Evolutionary conservation across 1,139 yeast species (phyloP).

Genomic region (Arxiozyma slooffiae): DNA sequence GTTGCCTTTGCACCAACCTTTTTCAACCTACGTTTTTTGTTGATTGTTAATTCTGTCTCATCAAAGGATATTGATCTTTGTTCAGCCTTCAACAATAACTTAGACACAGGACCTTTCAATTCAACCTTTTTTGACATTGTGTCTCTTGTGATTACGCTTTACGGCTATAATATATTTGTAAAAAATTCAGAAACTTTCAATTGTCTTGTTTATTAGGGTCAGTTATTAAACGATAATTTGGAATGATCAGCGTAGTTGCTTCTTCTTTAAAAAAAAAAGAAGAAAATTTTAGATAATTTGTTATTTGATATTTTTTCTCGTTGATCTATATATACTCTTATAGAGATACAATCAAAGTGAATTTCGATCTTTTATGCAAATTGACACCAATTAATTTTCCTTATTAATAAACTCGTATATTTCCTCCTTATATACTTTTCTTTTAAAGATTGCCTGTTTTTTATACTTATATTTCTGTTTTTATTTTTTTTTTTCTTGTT

Average conservation of each 20-base stretch:
- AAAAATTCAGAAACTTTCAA: not conserved
- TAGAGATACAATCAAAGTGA: not conserved
- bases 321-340: too few species aligned
- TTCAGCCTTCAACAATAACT: conserved; percentile 5
- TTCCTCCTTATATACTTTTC: too few species aligned
- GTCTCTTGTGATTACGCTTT: not conserved
- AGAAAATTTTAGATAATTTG: too few species aligned
- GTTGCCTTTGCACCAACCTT: conserved; percentile 1
- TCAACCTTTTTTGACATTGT: not conserved
- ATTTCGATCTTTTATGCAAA: not conserved
- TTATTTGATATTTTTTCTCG: too few species aligned
- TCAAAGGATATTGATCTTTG: conserved; percentile 11
- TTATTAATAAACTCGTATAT: too few species aligned
- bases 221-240: too few species aligned
- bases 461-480: not conserved
- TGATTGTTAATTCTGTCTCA: conserved; percentile 8
- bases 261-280: not conserved
- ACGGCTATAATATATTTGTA: not conserved
- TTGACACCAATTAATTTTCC: not conserved
- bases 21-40: conserved; percentile 7
- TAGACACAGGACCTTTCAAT: not conserved
- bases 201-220: not conserved
- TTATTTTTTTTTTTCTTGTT: not conserved
- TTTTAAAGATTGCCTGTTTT: not conserved
- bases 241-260: not conserved